Base-by-base conservation (phyloP, 2,329 filamentous ascomycete species). In the Orbilia blumenaviensis region DNA sequence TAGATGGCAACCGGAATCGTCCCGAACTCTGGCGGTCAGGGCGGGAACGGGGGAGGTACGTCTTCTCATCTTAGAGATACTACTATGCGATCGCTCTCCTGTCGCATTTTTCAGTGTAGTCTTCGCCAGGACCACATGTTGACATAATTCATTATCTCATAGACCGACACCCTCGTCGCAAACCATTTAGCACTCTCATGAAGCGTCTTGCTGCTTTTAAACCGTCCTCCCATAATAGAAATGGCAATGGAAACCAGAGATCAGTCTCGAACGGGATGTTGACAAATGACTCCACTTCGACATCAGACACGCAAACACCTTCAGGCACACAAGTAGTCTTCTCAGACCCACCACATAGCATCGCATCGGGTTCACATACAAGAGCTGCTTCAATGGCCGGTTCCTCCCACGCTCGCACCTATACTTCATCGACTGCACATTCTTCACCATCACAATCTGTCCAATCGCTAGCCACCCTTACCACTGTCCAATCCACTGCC, bases 191-290 rank as follows among this genome's bases (percentile, higher is more conserved):
- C 52, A 92, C 90, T 79, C 96, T 94, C 91, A 93, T 99, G 86
- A 96, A 94, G 86, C 94, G 94, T 81, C 88, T 98, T 69, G 90
- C 93, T 77, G 94, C 91, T 82, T 90, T 97, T 84, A 97, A 96
- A 83, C 86, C 85, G 67, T 90, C 89, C 3, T 91, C 90, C 32
- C 88, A 87, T 78, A 86, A 89, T 75, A 83, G 85, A 14, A 81
- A 79, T 73, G 81, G 80, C 56, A 85, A 85, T 81, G 84, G 85
- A 78, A 60, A 34, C 25, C 34, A 60, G 63, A 44, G 52, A 44
- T 27, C 67, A 18, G 23, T 64, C 38, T 38, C 66, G 50, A 63
- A 38, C 52, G 69, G 48, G 63, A 56, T 50, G 42, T 34, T 52
- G 56, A 46, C 56, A 29, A 56, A 58, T 67, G 71, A 29, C 36